phyloP scores from a whole-genome alignment of 768 basidiomycete genomes.

The Sporobolomyces phaffii region DNA sequence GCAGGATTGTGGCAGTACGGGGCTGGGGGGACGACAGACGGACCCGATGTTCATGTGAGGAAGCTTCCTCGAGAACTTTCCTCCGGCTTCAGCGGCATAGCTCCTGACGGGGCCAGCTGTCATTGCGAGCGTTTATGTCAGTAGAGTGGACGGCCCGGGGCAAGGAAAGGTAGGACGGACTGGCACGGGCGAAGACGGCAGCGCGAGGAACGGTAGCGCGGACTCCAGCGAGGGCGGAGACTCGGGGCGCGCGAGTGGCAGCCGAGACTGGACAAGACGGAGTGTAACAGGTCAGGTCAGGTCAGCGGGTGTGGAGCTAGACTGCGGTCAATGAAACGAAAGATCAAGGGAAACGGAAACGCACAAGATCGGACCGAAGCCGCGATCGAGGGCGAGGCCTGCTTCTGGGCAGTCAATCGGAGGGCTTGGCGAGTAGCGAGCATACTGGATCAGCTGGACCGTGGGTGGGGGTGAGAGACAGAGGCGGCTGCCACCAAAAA shows the following conservation, averaged over 20 bases:
- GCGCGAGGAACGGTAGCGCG: constrained; percentile 17
- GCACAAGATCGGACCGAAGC: constrained; percentile 29
- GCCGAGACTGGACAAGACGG: constrained; percentile 12
- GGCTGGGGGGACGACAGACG: neutral
- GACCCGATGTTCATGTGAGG: constrained; percentile 81
- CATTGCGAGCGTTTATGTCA: neutral
- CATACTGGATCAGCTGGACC: constrained; percentile 7
- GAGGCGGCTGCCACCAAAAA: neutral
- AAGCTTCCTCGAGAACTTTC: constrained; percentile 40
- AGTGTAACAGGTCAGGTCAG: neutral
- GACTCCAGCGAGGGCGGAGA: constrained; percentile 13
- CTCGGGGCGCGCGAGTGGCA: constrained; percentile 20
- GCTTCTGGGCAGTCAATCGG: constrained; percentile 29
- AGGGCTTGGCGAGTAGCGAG: constrained; percentile 35
- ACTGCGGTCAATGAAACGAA: too few species aligned
- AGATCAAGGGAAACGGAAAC: neutral
- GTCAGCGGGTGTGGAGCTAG: neutral
- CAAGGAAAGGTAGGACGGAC: constrained; percentile 3
- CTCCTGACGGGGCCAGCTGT: constrained; percentile 24
- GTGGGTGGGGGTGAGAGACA: neutral
- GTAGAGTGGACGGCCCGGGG: fast-evolving
- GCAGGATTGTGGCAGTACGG: neutral
- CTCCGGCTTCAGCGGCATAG: constrained; percentile 42
- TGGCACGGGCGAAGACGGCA: constrained; percentile 15
- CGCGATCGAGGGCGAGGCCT: constrained; percentile 16